Conservation (phyloP, 768 basidiomycete species). For the Russula ochroleuca region DNA sequence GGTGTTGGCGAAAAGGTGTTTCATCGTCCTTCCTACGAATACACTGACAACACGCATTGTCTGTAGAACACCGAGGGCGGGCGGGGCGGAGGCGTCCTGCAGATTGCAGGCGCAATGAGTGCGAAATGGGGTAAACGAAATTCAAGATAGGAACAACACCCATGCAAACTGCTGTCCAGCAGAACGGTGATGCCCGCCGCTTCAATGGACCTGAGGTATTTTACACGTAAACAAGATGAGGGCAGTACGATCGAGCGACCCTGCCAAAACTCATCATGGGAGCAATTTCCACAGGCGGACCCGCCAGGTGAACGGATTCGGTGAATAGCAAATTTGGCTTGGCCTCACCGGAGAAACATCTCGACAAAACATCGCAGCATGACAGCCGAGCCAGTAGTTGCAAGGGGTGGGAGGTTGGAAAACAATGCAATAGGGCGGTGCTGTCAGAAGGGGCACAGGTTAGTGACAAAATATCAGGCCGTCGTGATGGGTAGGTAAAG, state of each 20-base stretch:
- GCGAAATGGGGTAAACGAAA: neutral
- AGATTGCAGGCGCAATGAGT: neutral
- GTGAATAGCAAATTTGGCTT: neutral
- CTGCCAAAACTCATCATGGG: neutral
- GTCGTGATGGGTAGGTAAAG: neutral
- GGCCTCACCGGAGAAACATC: neutral
- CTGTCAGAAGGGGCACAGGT: too few relatives aligned
- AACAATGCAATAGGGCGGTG: neutral
- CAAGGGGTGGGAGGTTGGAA: neutral
- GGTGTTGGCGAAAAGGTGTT: neutral
- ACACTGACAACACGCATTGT: neutral
- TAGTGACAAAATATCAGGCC: neutral
- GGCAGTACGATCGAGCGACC: neutral
- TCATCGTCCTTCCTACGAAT: neutral
- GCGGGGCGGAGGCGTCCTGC: too few relatives aligned
- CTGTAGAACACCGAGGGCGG: neutral
- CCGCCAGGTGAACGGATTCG: neutral
- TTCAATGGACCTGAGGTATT: neutral
- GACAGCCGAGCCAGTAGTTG: neutral
- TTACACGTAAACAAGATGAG: neutral
- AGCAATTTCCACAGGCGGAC: too few relatives aligned
- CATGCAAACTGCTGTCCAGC: too few relatives aligned
- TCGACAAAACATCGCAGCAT: neutral
- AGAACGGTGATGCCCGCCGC: neutral
- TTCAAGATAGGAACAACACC: neutral